These are phyloP conservation scores for Candida boleticola DNA, from an alignment of 805 yeast genomes.

Conservation along the genomic window DNA sequence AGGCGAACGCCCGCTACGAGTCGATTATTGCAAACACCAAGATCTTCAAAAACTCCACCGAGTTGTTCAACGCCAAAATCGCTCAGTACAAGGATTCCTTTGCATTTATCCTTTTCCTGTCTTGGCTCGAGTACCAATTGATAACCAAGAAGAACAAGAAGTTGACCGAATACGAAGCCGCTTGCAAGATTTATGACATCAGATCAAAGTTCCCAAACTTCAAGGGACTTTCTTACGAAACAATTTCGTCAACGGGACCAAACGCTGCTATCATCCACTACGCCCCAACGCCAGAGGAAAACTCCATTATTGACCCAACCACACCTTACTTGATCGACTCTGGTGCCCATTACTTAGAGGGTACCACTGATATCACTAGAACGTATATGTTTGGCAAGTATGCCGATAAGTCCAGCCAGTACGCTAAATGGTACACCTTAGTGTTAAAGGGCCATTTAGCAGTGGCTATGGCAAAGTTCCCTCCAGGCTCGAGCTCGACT, in stretches of 20 bases:
- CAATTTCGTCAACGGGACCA: constrained; percentile 73
- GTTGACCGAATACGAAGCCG: constrained; percentile 66
- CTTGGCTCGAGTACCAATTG: constrained; percentile 74
- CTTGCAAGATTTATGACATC: constrained; percentile 53
- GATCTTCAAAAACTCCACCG: constrained; percentile 71
- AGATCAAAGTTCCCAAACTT: constrained; percentile 54
- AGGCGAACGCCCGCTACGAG: constrained; percentile 20
- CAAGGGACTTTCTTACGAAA: constrained; percentile 70
- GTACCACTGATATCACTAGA: constrained; percentile 95
- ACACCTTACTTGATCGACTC: constrained; percentile 79
- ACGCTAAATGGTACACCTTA: constrained; percentile 72
- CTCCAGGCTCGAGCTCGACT: constrained; percentile 59
- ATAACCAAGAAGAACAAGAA: constrained; percentile 32
- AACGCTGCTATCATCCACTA: constrained; percentile 78
- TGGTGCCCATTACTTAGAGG: constrained; percentile 90
- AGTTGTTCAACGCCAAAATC: constrained; percentile 63
- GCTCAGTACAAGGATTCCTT: constrained; percentile 87
- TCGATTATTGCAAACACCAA: constrained; percentile 52
- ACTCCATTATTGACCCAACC: constrained; percentile 60
- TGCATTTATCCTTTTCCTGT: constrained; percentile 67
- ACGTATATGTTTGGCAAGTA: constrained; percentile 63
- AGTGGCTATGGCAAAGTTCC: constrained; percentile 76
- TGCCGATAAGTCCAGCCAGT: constrained; percentile 24
- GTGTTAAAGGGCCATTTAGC: constrained; percentile 92
- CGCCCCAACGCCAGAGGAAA: constrained; percentile 59